Evolutionary conservation across 345 rosid genomes (phyloP), one percentile per base, ranked within the genome.

Genomic region (Stellera chamaejasme): DNA sequence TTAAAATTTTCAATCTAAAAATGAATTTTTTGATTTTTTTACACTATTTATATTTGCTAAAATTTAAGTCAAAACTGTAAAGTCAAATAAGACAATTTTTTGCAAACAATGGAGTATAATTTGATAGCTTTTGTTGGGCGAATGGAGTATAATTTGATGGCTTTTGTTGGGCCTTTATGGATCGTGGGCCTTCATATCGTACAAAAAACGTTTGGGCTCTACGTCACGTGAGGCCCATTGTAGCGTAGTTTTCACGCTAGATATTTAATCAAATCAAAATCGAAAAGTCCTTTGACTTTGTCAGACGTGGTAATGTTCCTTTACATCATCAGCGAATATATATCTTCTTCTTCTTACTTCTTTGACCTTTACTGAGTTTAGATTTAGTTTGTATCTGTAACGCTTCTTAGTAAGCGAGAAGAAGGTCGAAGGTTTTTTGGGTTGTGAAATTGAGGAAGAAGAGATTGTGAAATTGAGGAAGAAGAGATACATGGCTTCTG

Each of bases 401-500:
- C 14, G 10, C 14, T 46, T 46, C 13, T 46, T 46, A 23, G 48
- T 23, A 43, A 10, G 43, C 10, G 27, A 12, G 39, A 8, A 32
- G 3, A 8, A 8, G 39, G 39, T 5, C 5, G 4, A 44, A 12
- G 1, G 15, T 1, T 19, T 48, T 48, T 48, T 13, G 6, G 10
- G 13, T 44, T 5, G 7, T 11, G 54, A 48, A 45, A 12, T n/a
- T 48, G 46, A 26, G 62, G 27, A 42, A 54, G 57, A 15, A 59
- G 53, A 52, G 25, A 19, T 47, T 5, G 7, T 11, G 54, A 48
- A 45, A 12, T n/a, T 48, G 46, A 26, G 62, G 27, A 42, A 54
- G 57, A 15, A 59, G 53, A 52, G 25, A 19, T 47, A 43, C 13
- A 91, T 91, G 98, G 82, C 98, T 12, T 78, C 83, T 53, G 96